Conservation (phyloP, 2,329 filamentous ascomycete species). For the Aureobasidium pullulans region DNA sequence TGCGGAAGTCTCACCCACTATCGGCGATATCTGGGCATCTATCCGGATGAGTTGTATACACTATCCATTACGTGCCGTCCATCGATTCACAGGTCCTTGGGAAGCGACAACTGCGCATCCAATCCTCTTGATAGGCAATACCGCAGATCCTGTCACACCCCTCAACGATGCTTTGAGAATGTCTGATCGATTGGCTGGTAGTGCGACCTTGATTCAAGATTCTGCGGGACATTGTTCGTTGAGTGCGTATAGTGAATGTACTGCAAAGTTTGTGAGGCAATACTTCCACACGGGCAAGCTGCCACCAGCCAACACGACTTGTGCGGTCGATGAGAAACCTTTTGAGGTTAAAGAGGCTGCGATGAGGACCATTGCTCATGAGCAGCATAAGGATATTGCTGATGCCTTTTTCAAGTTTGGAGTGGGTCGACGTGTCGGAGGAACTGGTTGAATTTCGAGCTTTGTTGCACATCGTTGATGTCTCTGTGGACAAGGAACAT, state of each 20-base stretch:
- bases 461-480: too few species aligned
- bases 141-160: conserved; percentile 54
- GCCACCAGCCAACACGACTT: background rate
- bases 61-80: background rate
- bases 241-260: background rate
- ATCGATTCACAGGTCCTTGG: conserved; percentile 16
- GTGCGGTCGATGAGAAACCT: background rate
- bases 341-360: background rate
- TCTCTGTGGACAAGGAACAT: too few species aligned
- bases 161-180: conserved; percentile 41
- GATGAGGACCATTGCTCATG: background rate
- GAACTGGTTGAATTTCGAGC: too few species aligned
- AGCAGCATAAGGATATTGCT: background rate
- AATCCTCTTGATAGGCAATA: conserved; percentile 51
- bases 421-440: background rate
- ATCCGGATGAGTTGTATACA: conserved; percentile 30
- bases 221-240: conserved; percentile 25
- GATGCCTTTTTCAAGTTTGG: background rate
- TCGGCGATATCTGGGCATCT: conserved; percentile 31
- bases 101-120: conserved; percentile 42
- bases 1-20: conserved; percentile 23
- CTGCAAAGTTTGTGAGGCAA: background rate
- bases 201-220: conserved; percentile 38
- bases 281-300: background rate
- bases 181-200: conserved; percentile 35